Base-by-base conservation (phyloP, 2,329 filamentous ascomycete species). In the Hypoxylon sp. region DNA sequence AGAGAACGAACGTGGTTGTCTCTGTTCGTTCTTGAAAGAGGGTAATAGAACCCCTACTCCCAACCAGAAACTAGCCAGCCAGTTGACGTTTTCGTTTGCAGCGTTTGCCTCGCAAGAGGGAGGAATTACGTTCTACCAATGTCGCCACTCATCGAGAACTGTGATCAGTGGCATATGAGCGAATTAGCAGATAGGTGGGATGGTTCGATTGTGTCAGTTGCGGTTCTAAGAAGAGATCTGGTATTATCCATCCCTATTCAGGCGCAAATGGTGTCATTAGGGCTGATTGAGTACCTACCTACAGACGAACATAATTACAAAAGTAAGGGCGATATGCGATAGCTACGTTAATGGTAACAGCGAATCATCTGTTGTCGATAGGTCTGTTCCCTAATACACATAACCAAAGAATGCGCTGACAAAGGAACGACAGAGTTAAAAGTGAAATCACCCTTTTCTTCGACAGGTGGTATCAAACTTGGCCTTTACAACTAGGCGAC, bases 1-100 rank as follows among this genome's bases (percentile, higher is more conserved):
- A 83, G 91, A 51, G 91, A 93, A 77, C 82, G 91, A 67, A 88
- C 88, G 6, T 93, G 91, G 90, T 84, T 93, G 62, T 88, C 91
- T 0, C 79, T 93, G 1, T 93, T 92, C 75, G 91, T 92, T 0
- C 84, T 93, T 0, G 91, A 93, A 74, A 83, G 91, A 78, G 91
- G 91, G 83, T 88, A 76, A 72, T 78, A 71, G 19, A 17, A 35
- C 29, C 17, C 2, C 22, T 3, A 50, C 31, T 4, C 24, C 50
- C 42, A 31, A 42, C 14, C 31, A 50, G 47, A 6, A 51, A 3
- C 8, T 39, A 50, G 31, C 8, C 39, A 48, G 29, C 13, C 26
- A 19, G 53, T 73, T 79, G 37, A 80, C 52, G 19, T 44, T 19
- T 19, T 14, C 51, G 5, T 39, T 24, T 33, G 44, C 58, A 85